These are phyloP conservation scores for Kwoniella newhampshirensis DNA, from an alignment of 768 basidiomycete species.

Conservation along the genomic window DNA sequence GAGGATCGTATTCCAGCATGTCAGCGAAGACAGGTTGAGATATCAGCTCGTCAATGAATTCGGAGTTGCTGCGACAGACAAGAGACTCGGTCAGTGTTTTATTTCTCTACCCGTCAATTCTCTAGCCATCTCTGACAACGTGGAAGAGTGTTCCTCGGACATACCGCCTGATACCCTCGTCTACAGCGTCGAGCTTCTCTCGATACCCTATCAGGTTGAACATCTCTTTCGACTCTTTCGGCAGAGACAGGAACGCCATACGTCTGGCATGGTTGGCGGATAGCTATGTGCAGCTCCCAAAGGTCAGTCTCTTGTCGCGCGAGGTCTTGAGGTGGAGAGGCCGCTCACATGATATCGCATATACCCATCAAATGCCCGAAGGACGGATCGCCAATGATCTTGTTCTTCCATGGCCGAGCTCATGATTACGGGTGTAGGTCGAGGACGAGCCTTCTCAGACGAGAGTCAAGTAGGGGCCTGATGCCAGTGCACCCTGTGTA, in stretches of 20 bases:
- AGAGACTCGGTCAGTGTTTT: background rate
- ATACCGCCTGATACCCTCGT: slow-evolving; percentile 65
- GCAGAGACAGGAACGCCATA: slow-evolving; percentile 73
- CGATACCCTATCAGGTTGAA: slow-evolving; percentile 71
- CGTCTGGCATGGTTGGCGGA: slow-evolving; percentile 67
- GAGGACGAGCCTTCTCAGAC: too few species aligned
- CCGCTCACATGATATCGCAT: slow-evolving; percentile 67
- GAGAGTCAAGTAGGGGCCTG: too few species aligned
- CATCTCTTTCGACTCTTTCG: slow-evolving; percentile 67
- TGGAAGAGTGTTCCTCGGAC: background rate
- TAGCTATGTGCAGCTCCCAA: slow-evolving; percentile 56
- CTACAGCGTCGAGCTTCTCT: slow-evolving; percentile 73
- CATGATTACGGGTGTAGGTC: too few species aligned
- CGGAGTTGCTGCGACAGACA: slow-evolving; percentile 61
- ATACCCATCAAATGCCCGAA: slow-evolving; percentile 73
- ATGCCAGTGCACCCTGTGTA: too few species aligned
- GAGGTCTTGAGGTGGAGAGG: background rate
- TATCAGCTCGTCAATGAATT: slow-evolving; percentile 72
- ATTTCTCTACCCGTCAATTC: too few species aligned
- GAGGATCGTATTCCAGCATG: slow-evolving; percentile 57
- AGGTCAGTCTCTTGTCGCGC: background rate
- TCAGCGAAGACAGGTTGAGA: slow-evolving; percentile 70
- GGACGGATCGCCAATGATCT: slow-evolving; percentile 71
- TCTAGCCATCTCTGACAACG: background rate
- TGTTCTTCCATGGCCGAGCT: slow-evolving; percentile 59